Evolutionary conservation across 345 rosid species (phyloP), one percentile per base, ranked within the genome.

Genomic region (Ceriops tagal): DNA sequence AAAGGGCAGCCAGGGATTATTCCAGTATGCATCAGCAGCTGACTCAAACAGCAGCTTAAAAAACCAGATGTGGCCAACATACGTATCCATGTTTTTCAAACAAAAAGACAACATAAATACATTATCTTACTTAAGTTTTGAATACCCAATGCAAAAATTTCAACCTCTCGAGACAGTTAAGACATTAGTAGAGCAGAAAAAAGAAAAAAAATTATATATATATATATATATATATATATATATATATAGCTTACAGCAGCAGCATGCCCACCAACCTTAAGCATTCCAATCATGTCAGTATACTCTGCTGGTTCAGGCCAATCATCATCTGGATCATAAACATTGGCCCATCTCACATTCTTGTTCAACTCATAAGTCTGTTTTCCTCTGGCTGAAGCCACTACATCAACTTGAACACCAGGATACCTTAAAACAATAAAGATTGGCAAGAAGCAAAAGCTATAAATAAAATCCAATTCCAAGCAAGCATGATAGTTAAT

Each of bases 291-390:
- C 91, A 89, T 88, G 85, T 93, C 97, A 8, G 85, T 83, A 27
- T 87, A 91, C 18, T 87, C 96, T 53, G 86, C 91, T 5, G 98
- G 95, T 5, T 91, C 95, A 18, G 98, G 97, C 82, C 85, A 93
- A 63, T 89, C 79, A 71, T 88, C 92, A 47, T 91, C 98, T 31
- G 73, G 88, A 73, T 93, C 98, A 74, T 89, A 93, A 43, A n/a
- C 95, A 79, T 79, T 72, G 26, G 97, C 96, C 96, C 97, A 93
- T 65, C 97, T 88, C 71, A 93, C 97, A 72, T 88, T 91, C 89
- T 93, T 93, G 78, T 91, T 93, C 81, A 93, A 52, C 78, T 89
- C 96, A 24, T 79, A 85, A 31, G 97, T 86, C 81, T 93, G 98
- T 76, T 93, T 93, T 62, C 98, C 98, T 82, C 98, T 89, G 0